phyloP scores from a whole-genome alignment of 2,329 filamentous ascomycete genomes.

The Phyllosticta citrichinensis region DNA sequence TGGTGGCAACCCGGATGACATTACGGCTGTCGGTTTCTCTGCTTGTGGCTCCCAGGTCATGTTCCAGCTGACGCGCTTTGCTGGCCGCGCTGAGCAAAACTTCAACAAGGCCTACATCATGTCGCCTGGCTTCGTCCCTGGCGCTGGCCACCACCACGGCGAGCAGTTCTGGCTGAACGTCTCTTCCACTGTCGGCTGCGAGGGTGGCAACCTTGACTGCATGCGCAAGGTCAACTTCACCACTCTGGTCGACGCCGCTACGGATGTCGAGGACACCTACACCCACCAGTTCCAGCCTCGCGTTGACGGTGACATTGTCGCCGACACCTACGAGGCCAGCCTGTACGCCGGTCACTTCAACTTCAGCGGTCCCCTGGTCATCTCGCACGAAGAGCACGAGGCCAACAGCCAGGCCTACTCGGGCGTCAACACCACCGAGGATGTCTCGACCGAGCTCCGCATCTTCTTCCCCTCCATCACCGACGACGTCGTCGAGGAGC shows the following conservation, averaged over 20 bases:
- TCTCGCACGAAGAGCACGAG: conserved; percentile 28
- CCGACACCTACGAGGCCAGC: conserved; percentile 28
- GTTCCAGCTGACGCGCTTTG: conserved; percentile 25
- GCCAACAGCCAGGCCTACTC: conserved; percentile 21
- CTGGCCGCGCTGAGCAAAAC: conserved; percentile 22
- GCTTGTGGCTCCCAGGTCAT: conserved; percentile 12
- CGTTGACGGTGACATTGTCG: conserved; percentile 27
- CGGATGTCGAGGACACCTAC: conserved; percentile 17
- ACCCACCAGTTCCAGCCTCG: conserved; percentile 28
- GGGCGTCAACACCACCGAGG: conserved; percentile 24
- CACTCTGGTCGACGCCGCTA: conserved; percentile 21
- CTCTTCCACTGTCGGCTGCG: conserved; percentile 22
- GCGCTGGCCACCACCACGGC: conserved; percentile 26
- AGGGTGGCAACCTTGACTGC: conserved; percentile 20
- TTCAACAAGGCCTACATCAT: conserved; percentile 21
- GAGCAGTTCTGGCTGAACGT: conserved; percentile 26
- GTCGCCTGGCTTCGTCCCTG: conserved; percentile 24
- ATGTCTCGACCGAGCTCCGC: conserved; percentile 22
- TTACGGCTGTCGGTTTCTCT: conserved; percentile 38
- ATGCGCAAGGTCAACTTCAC: conserved; percentile 23
- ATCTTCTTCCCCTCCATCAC: conserved; percentile 27
- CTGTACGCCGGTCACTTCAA: conserved; percentile 29
- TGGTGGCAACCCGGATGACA: conserved; percentile 36
- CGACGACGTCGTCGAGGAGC: conserved; percentile 22
- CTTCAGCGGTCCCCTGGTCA: conserved; percentile 26